Percentiles rank a stretch among this genome's conserved stretches.
Conservation (phyloP, 768 basidiomycete genomes). For the Gloeophyllum trabeum region DNA sequence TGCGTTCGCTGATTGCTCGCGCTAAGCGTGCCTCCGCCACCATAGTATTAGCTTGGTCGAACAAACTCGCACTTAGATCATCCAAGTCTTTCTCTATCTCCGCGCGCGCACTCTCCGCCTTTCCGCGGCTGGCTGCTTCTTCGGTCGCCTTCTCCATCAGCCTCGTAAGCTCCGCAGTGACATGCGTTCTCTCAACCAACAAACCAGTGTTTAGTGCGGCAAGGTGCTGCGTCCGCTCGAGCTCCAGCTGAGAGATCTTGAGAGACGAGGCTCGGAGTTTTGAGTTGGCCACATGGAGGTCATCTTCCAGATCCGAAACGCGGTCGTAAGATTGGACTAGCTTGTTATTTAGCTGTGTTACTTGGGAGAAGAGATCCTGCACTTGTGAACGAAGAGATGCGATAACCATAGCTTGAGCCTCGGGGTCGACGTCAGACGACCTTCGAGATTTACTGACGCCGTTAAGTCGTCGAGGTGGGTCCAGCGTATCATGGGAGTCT, state of each 20-base stretch:
- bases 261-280: constrained; percentile 48
- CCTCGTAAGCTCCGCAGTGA: constrained; percentile 83
- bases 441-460: no score
- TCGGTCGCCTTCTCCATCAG: constrained; percentile 94
- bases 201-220: constrained; percentile 85
- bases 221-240: constrained; percentile 79
- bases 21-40: constrained; percentile 83
- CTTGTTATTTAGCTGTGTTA: constrained; percentile 83
- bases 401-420: constrained; percentile 81
- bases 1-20: constrained; percentile 58
- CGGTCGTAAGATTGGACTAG: constrained; percentile 88
- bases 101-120: constrained; percentile 73
- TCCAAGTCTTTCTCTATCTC: constrained; percentile 93
- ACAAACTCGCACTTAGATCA: constrained; percentile 83
- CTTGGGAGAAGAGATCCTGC: constrained; percentile 81
- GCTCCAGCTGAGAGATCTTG: constrained; percentile 70
- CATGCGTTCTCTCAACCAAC: constrained; percentile 84
- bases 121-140: constrained; percentile 83
- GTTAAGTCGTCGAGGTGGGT: not conserved
- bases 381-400: constrained; percentile 70
- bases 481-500: no score
- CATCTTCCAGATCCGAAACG: constrained; percentile 87
- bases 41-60: constrained; percentile 93
- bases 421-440: constrained; percentile 17
- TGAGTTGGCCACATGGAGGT: constrained; percentile 57